phyloP scores from a whole-genome alignment of 176 grass and related monocot genomes.

The Alopecurus myosuroides region DNA sequence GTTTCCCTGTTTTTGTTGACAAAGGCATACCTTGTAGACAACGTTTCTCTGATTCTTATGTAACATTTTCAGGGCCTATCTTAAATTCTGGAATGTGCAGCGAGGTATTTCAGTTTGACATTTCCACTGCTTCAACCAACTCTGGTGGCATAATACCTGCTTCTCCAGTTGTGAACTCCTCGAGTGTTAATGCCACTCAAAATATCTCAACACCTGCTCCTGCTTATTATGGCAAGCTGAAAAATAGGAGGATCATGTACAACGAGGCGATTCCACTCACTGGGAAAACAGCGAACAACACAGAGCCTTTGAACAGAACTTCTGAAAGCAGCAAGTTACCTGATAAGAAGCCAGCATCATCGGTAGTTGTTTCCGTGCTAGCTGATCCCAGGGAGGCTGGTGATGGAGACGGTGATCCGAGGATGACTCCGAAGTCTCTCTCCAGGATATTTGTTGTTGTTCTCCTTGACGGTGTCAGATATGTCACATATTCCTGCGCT shows the following conservation, averaged over 20 bases:
- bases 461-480: slow-evolving; percentile 87
- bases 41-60: slow-evolving; percentile 16
- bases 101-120: slow-evolving; percentile 92
- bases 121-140: slow-evolving; percentile 41
- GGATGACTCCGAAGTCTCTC: slow-evolving; percentile 58
- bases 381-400: slow-evolving; percentile 91
- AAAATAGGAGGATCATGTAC: slow-evolving; percentile 83
- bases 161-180: slow-evolving; percentile 55
- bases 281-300: slow-evolving; percentile 67
- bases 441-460: slow-evolving; percentile 92
- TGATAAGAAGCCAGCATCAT: slow-evolving; percentile 62
- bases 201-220: slow-evolving; percentile 38
- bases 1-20: no score
- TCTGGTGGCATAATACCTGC: slow-evolving; percentile 59
- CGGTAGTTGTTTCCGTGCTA: slow-evolving; percentile 80
- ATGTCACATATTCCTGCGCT: slow-evolving; percentile 94
- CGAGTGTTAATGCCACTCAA: slow-evolving; percentile 47
- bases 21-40: no score
- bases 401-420: slow-evolving; percentile 66
- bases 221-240: slow-evolving; percentile 41
- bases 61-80: slow-evolving; percentile 62
- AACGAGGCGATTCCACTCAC: slow-evolving; percentile 69
- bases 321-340: slow-evolving; percentile 65
- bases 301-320: slow-evolving; percentile 46
- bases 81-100: slow-evolving; percentile 95